Evolutionary conservation across 2,329 filamentous ascomycete genomes (phyloP), one percentile per base, ranked within the genome.

Genomic region (Teratosphaeria epicoccoides): DNA sequence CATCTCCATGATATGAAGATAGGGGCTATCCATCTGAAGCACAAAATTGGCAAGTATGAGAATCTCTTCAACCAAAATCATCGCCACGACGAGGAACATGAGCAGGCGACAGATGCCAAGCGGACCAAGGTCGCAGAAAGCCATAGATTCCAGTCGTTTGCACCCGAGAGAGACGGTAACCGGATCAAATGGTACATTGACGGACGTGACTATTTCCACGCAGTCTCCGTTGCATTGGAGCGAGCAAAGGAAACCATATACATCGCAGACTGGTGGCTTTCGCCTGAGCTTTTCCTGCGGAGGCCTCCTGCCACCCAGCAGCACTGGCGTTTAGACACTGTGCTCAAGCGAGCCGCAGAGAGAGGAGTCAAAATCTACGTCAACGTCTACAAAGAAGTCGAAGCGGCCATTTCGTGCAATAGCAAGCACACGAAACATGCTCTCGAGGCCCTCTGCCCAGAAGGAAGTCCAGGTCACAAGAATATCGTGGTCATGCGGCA

Each of bases 231-330:
- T 28, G 91, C 90, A 0, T 76, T 97, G n/a, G 90, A 97, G 57
- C 78, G 83, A 54, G 93, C 93, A 33, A 86, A 86, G 63, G 91
- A 97, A 70, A 85, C 85, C 45, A 96, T 98, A 61, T 98, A 97
- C 69, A 94, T 98, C 59, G 85, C 78, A 54, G 93, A 97, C 65
- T 98, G 91, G 93, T 97, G 93, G 93, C 74, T 97, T 12, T 94
- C 87, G 3, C 93, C 88, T 0, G 87, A 93, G 69, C 71, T 93
- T 56, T 95, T 91, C 70, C 70, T 98, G 56, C 82, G 93, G 33
- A 79, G 93, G 20, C 90, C 93, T 1, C 87, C 93, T 0, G 84
- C 85, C 59, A 78, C 78, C 64, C 85, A 89, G 58, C 87, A 94
- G 66, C 80, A 95, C 70, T 96, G 84, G 80, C 80, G 91, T 10